Evolutionary conservation across 352 stramenopile species (phyloP).

Genomic region (Phytophthora pini): DNA sequence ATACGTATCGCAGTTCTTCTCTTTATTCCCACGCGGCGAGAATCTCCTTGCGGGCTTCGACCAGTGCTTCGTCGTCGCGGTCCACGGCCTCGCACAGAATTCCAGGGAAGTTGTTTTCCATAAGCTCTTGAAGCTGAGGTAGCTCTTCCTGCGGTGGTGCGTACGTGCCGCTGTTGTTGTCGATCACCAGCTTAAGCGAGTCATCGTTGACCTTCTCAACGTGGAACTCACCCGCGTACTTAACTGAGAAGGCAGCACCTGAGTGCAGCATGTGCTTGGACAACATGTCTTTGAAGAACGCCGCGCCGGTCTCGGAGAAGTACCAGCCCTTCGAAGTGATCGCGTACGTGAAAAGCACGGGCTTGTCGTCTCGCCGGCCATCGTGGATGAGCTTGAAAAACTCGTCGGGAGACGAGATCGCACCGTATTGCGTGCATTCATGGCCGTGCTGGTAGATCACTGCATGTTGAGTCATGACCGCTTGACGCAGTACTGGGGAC

Average conservation of each 20-base stretch:
- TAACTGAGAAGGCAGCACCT: slow-evolving; percentile 31
- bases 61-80: slow-evolving; percentile 12
- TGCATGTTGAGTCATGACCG: slow-evolving; percentile 34
- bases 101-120: slow-evolving; percentile 41
- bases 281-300: slow-evolving; percentile 46
- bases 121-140: slow-evolving; percentile 30
- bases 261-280: slow-evolving; percentile 47
- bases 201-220: slow-evolving; percentile 17
- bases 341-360: slow-evolving; percentile 37
- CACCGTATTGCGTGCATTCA: slow-evolving; percentile 29
- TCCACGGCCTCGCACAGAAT: slow-evolving; percentile 35
- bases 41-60: slow-evolving; percentile 35
- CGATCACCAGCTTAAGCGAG: slow-evolving; percentile 31
- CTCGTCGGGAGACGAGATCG: slow-evolving; percentile 19
- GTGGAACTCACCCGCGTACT: slow-evolving; percentile 40
- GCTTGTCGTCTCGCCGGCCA: slow-evolving; percentile 32
- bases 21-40: slow-evolving; percentile 33
- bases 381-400: slow-evolving; percentile 43
- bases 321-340: slow-evolving; percentile 40
- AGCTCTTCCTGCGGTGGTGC: slow-evolving; percentile 30
- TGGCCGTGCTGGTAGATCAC: slow-evolving; percentile 34
- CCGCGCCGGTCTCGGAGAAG: slow-evolving; percentile 39
- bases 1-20: not conserved
- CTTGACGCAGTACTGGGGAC: slow-evolving; percentile 35
- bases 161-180: slow-evolving; percentile 50